Evolutionary conservation across 345 rosid genomes (phyloP), one percentile per base, ranked within the genome.

Genomic region (Draba incana): DNA sequence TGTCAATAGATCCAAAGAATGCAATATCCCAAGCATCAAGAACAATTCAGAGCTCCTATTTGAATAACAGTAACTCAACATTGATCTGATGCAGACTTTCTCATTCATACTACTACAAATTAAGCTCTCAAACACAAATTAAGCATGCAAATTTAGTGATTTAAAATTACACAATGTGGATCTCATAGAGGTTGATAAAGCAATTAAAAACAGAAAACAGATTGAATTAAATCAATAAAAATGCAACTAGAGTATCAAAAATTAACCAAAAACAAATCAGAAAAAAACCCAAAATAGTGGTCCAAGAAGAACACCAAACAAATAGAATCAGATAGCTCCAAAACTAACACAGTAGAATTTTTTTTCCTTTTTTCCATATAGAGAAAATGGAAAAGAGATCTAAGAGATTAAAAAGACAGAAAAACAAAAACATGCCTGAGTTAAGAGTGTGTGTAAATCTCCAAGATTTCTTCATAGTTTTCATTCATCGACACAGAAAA

Each of bases 301-400:
- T 75, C 78, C 62, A 75, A 62, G 38, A 68, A 62, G 63, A 74
- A 39, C 67, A 60, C 7, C 3, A 43, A 66, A 62, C 37, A 58
- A 50, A 53, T 35, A 66, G 52, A 67, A 45, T 24, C 56, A 75
- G 69, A 69, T 39, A 75, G 69, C 53, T 46, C 43, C 72, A 75
- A 62, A 75, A 62, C 69, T 55, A 66, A 12, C 50, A 56, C 30
- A 57, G 20, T 15, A 30, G 5, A 4, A 9, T 61, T 43, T 57
- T 27, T 59, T 41, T 23, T 10, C 25, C 1, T n/a, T n/a, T n/a
- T n/a, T n/a, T n/a, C 12, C 35, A 51, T 43, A 45, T 9, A 10
- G 11, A 66, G 23, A 57, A 28, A 14, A 35, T 3, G 0, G 9
- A 55, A 74, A 60, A 66, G 67, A 28, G 77, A 74, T 74, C 72